Evolutionary conservation across 305 asterid species (phyloP).

Genomic region (Fraxinus albicans): DNA sequence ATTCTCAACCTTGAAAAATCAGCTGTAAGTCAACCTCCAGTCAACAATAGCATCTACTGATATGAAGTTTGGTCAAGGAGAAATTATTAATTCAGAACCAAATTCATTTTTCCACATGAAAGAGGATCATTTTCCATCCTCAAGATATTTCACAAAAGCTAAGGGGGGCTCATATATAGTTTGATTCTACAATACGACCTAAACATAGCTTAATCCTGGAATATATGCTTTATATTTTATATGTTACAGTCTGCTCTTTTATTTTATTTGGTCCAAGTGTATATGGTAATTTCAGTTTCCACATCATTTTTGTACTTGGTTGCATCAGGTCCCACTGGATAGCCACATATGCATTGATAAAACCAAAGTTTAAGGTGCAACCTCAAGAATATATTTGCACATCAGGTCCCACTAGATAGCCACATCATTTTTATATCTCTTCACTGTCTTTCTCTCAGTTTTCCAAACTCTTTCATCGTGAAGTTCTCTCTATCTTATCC

Average conservation of each 20-base stretch:
- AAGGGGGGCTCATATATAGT: neutral
- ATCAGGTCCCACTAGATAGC: neutral
- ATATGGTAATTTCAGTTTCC: neutral
- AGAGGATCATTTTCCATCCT: neutral
- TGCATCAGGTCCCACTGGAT: neutral
- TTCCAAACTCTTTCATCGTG: neutral
- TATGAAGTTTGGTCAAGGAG: neutral
- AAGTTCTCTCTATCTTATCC: neutral
- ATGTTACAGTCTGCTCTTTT: neutral
- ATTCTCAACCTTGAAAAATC: neutral
- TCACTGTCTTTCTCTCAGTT: neutral
- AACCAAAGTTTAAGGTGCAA: neutral
- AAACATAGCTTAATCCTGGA: neutral
- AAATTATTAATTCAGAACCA: constrained; percentile 13
- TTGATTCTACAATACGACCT: neutral
- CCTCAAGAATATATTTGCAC: neutral
- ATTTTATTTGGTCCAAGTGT: neutral
- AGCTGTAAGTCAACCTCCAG: constrained; percentile 7
- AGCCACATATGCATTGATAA: neutral
- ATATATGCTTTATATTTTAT: neutral
- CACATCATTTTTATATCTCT: neutral
- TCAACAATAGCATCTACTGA: neutral
- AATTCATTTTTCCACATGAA: constrained; percentile 1
- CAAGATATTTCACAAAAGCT: neutral
- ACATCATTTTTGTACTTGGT: neutral